Conservation (phyloP, 2,329 filamentous ascomycete species). For the Ophiosphaerella narmari region DNA sequence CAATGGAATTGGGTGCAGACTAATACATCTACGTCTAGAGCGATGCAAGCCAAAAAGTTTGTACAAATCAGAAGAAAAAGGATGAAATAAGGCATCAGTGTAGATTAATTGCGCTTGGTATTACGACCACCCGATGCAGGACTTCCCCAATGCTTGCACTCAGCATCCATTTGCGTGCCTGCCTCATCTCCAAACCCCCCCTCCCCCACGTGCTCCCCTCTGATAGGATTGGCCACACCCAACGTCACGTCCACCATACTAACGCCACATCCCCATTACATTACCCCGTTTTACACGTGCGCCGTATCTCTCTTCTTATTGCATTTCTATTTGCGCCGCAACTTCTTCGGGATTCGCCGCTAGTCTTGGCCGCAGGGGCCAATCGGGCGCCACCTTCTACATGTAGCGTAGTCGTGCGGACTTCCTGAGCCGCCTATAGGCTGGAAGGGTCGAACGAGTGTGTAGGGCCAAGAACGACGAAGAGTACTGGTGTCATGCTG, state of each 20-base stretch:
- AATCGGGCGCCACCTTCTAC: conserved; percentile 13
- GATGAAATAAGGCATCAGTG: too few species aligned
- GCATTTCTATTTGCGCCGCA: not conserved
- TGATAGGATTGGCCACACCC: too few species aligned
- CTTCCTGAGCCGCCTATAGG: not conserved
- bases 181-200: not conserved
- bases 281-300: not conserved
- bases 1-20: too few species aligned
- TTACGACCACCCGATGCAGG: too few species aligned
- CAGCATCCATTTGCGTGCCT: not conserved
- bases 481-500: not conserved
- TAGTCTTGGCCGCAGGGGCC: conserved; percentile 5
- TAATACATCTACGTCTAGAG: too few species aligned
- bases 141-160: too few species aligned
- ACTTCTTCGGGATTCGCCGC: conserved; percentile 6
- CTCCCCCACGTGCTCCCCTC: not conserved
- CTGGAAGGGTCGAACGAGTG: not conserved
- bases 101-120: too few species aligned
- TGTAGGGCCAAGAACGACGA: not conserved
- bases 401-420: conserved; percentile 2
- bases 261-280: not conserved
- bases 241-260: not conserved
- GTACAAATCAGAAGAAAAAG: too few species aligned
- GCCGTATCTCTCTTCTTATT: not conserved
- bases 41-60: too few species aligned